These are phyloP conservation scores for Pestalotiopsis sp. DNA, from an alignment of 2,329 filamentous ascomycete species.

Conservation along the genomic window DNA sequence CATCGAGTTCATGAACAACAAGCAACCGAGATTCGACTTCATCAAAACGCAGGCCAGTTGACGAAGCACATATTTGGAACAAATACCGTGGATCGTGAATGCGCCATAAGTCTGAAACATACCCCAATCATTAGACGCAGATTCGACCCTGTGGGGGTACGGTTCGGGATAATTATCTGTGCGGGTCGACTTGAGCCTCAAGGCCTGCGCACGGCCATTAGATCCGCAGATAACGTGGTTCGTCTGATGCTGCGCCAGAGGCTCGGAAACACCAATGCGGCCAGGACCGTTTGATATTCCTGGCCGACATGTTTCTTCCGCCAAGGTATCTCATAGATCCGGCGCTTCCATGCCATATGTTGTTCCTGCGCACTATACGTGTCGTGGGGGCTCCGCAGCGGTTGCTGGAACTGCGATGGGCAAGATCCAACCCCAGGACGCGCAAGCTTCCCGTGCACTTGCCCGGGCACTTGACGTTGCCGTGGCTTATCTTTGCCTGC, in stretches of 20 bases:
- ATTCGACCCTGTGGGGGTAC: background rate
- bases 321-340: background rate
- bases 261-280: constrained; percentile 14
- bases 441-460: background rate
- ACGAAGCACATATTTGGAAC: background rate
- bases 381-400: background rate
- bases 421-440: background rate
- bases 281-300: constrained; percentile 16
- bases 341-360: background rate
- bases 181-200: constrained; percentile 10
- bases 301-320: constrained; percentile 8
- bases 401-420: background rate
- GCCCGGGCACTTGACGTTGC: background rate
- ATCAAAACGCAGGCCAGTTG: background rate
- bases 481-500: background rate
- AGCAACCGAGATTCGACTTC: background rate
- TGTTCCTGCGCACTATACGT: background rate
- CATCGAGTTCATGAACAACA: constrained; percentile 21
- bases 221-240: background rate
- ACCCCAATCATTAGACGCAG: background rate
- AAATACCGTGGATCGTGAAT: background rate
- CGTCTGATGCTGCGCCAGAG: background rate
- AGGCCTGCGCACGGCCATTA: background rate
- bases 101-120: constrained; percentile 5
- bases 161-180: background rate